These are phyloP conservation scores for Salix viminalis DNA, from an alignment of 345 rosid genomes.

Conservation along the genomic window DNA sequence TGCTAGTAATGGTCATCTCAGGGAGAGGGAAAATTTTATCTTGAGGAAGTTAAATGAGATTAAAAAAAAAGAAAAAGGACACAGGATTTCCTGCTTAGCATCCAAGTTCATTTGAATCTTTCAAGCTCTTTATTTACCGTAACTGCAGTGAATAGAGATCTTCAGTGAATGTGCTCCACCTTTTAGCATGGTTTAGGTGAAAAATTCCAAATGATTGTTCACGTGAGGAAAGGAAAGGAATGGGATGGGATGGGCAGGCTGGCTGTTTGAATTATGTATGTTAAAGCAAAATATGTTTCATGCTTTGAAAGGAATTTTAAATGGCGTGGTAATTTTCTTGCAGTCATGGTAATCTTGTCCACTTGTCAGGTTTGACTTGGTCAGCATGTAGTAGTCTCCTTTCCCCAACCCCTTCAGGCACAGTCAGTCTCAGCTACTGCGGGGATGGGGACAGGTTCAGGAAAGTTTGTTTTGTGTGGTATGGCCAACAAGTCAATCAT, in stretches of 20 bases:
- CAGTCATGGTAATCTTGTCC: neutral
- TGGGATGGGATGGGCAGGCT: neutral
- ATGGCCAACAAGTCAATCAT: neutral
- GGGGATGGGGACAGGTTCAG: neutral
- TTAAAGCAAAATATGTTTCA: neutral
- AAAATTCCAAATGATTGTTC: neutral
- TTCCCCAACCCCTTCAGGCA: slow-evolving; percentile 4
- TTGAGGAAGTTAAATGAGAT: neutral
- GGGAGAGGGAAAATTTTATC: neutral
- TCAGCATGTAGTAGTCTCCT: slow-evolving; percentile 1
- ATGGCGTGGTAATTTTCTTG: neutral
- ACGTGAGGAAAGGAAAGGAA: neutral
- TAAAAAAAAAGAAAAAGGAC: neutral
- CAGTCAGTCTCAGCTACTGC: slow-evolving; percentile 1
- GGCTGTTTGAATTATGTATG: neutral
- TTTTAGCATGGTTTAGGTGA: too few species aligned
- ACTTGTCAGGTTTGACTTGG: neutral
- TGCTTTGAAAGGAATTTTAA: neutral
- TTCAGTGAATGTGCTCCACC: too few species aligned
- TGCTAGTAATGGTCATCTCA: neutral
- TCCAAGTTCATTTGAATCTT: too few species aligned
- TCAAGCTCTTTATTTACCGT: too few species aligned
- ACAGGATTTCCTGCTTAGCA: too few species aligned
- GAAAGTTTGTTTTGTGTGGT: slow-evolving; percentile 8
- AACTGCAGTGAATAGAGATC: too few species aligned